Percentiles rank a stretch among this genome's conserved stretches.
phyloP scores from a whole-genome alignment of 140 eudicot genomes.

The Bidens hawaiensis region DNA sequence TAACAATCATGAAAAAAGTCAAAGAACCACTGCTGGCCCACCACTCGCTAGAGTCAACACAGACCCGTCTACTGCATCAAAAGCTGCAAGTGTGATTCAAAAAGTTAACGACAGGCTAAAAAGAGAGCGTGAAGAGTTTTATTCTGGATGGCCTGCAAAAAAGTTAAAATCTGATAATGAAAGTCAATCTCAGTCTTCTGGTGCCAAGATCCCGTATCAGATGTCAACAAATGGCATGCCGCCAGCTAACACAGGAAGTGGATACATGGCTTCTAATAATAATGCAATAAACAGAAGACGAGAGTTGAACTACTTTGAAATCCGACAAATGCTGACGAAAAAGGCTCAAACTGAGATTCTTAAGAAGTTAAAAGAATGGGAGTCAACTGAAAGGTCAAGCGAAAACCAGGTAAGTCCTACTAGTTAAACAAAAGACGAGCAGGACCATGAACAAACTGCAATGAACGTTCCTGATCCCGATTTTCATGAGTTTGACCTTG shows the following conservation, averaged over 20 bases:
- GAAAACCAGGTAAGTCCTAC: neutral
- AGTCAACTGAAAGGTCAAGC: conserved; percentile 19
- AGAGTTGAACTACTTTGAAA: conserved; percentile 51
- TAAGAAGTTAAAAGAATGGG: conserved; percentile 50
- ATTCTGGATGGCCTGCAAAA: conserved; percentile 37
- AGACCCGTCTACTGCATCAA: too few relatives aligned
- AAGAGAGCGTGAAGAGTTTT: conserved; percentile 50
- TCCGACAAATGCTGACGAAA: conserved; percentile 44
- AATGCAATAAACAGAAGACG: conserved; percentile 37
- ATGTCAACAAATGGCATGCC: conserved; percentile 32
- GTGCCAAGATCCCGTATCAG: conserved; percentile 27
- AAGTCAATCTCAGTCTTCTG: conserved; percentile 19
- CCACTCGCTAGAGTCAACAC: conserved; percentile 22
- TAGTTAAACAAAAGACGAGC: conserved; percentile 13
- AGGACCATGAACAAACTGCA: conserved; percentile 22
- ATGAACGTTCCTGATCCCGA: conserved; percentile 95
- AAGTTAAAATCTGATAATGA: conserved; percentile 43
- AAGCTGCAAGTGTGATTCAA: conserved; percentile 55
- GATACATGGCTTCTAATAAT: conserved; percentile 20
- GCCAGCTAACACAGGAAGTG: conserved; percentile 16
- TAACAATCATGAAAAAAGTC: conserved; percentile 24
- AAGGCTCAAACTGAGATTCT: conserved; percentile 54
- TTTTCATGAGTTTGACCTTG: conserved; percentile 78
- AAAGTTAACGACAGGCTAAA: conserved; percentile 50
- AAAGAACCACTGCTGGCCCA: conserved; percentile 20